A percentile compares a stretch with the other conserved stretches of the same genome.
Evolutionary conservation across 2,329 filamentous ascomycete species (phyloP).

Genomic region (Alternaria alternata): DNA sequence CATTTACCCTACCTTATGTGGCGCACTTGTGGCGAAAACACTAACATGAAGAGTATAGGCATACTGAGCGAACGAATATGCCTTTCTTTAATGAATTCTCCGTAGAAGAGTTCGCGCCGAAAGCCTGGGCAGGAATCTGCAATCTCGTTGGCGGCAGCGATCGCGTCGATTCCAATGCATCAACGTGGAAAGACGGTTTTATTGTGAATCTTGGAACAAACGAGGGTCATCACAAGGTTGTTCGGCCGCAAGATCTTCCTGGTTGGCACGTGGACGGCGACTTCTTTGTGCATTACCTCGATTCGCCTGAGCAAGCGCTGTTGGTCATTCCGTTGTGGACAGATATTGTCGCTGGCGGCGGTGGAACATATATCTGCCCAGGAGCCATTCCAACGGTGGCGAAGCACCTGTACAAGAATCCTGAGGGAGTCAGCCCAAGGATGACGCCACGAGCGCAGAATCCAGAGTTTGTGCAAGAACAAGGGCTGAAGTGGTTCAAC

Average conservation of each 20-base stretch:
- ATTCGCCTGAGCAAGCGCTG: slow-evolving; percentile 73
- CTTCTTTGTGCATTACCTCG: slow-evolving; percentile 76
- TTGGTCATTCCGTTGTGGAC: slow-evolving; percentile 74
- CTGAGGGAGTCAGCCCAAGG: slow-evolving; percentile 70
- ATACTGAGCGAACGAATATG: slow-evolving; percentile 70
- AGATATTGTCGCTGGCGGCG: slow-evolving; percentile 67
- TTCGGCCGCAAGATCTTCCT: slow-evolving; percentile 61
- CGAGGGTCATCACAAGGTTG: slow-evolving; percentile 58
- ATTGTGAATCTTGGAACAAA: slow-evolving; percentile 73
- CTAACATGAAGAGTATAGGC: slow-evolving; percentile 32
- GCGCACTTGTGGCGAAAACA: no score
- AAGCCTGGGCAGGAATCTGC: slow-evolving; percentile 72
- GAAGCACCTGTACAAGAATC: slow-evolving; percentile 65
- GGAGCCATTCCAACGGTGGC: slow-evolving; percentile 67
- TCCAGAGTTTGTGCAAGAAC: slow-evolving; percentile 54
- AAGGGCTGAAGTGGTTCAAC: slow-evolving; percentile 57
- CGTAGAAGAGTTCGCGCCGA: slow-evolving; percentile 66
- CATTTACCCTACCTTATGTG: not conserved
- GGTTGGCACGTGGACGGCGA: slow-evolving; percentile 76
- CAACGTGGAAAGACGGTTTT: slow-evolving; percentile 71
- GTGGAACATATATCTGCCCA: slow-evolving; percentile 71
- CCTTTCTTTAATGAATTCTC: slow-evolving; percentile 65
- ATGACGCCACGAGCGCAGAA: slow-evolving; percentile 66
- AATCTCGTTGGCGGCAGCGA: slow-evolving; percentile 70
- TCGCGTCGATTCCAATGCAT: slow-evolving; percentile 43